phyloP scores from a whole-genome alignment of 345 rosid species.

The Theobroma cacao region DNA sequence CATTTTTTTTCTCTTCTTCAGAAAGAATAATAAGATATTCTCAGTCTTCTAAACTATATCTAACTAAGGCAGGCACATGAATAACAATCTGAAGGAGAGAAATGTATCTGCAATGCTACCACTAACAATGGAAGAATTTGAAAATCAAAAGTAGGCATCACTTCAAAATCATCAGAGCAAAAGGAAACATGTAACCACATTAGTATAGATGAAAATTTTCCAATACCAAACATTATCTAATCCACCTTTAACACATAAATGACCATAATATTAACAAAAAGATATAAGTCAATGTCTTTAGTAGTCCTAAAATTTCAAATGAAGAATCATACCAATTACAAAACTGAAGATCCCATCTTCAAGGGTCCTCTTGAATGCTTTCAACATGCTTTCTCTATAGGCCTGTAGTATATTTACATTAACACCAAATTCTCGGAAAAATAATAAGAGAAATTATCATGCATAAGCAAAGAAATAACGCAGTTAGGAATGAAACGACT shows the following conservation, averaged over 20 bases:
- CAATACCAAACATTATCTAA: conserved; percentile 19
- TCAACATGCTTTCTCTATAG: conserved; percentile 94
- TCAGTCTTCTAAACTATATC: conserved; percentile 27
- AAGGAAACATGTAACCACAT: conserved; percentile 27
- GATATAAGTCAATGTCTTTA: background rate
- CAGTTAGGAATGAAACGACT: background rate
- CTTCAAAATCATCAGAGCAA: conserved; percentile 31
- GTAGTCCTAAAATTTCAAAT: conserved; percentile 6
- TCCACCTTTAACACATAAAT: conserved; percentile 26
- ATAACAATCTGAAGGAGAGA: conserved; percentile 15
- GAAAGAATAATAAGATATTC: conserved; percentile 11
- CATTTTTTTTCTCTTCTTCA: background rate
- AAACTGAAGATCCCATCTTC: conserved; percentile 86
- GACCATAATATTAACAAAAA: background rate
- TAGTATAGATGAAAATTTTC: background rate
- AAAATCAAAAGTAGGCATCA: conserved; percentile 20
- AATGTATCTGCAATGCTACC: background rate
- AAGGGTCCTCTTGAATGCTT: conserved; percentile 84
- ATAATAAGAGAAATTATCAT: background rate
- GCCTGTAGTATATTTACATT: conserved; percentile 38
- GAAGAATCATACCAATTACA: conserved; percentile 69
- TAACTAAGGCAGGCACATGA: conserved; percentile 23
- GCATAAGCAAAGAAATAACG: background rate
- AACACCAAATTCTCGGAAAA: conserved; percentile 4
- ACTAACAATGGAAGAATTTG: conserved; percentile 20